These are phyloP conservation scores for Plectranthus barbatus DNA, from an alignment of 257 asterid genomes.

Conservation along the genomic window DNA sequence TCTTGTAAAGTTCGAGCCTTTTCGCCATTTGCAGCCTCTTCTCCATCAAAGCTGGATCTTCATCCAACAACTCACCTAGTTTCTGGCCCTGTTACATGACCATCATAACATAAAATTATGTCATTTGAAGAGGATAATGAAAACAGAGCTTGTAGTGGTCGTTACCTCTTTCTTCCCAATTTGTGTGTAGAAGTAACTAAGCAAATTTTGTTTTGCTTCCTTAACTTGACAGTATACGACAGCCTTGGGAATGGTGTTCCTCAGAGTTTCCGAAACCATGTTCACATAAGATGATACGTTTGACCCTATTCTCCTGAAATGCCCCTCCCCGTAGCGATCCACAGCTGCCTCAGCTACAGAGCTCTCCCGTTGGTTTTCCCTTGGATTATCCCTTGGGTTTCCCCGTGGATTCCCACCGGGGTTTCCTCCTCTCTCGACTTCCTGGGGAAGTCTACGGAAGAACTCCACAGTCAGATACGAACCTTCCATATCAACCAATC, in stretches of 20 bases:
- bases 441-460: conserved; percentile 87
- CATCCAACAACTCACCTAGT: conserved; percentile 58
- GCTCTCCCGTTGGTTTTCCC: conserved; percentile 23
- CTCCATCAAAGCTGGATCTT: conserved; percentile 90
- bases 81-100: conserved; percentile 55
- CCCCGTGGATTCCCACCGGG: conserved; percentile 35
- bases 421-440: conserved; percentile 57
- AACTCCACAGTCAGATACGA: conserved; percentile 82
- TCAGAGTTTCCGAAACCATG: conserved; percentile 68
- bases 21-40: conserved; percentile 62
- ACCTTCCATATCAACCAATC: conserved; percentile 90
- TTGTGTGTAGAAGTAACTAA: conserved; percentile 60
- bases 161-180: conserved; percentile 93
- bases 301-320: conserved; percentile 84
- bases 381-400: conserved; percentile 7
- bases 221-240: conserved; percentile 88
- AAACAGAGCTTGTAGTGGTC: neutral
- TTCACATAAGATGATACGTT: conserved; percentile 68
- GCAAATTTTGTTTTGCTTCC: conserved; percentile 74
- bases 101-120: neutral
- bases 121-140: neutral
- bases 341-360: conserved; percentile 34
- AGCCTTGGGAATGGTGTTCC: conserved; percentile 75
- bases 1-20: conserved; percentile 81
- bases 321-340: conserved; percentile 65